Percentiles rank a stretch among this genome's conserved stretches.
Conservation (phyloP, 352 stramenopile species). For the Phytophthora fragariae region DNA sequence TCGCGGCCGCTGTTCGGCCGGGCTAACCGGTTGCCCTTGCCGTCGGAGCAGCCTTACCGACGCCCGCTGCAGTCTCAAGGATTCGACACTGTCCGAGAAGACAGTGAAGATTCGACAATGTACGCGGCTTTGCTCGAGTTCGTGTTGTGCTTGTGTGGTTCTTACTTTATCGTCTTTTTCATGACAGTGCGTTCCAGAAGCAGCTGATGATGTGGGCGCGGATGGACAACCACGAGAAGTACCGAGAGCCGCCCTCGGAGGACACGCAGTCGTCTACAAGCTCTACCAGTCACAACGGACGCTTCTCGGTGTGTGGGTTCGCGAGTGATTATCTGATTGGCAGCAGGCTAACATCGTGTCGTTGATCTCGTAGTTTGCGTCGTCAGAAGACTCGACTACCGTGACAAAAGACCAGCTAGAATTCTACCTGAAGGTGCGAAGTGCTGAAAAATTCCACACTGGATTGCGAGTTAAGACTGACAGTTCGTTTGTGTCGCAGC, state of each 20-base stretch:
- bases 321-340: background rate
- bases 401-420: constrained; percentile 87
- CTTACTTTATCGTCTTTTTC: constrained; percentile 21
- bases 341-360: background rate
- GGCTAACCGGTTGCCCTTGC: constrained; percentile 47
- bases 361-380: constrained; percentile 46
- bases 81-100: constrained; percentile 51
- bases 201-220: constrained; percentile 83
- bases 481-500: constrained; percentile 36
- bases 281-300: constrained; percentile 58
- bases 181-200: constrained; percentile 68
- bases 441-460: background rate
- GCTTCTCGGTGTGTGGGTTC: constrained; percentile 49
- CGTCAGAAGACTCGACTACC: constrained; percentile 61
- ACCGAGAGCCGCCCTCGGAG: constrained; percentile 49
- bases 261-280: constrained; percentile 71
- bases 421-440: constrained; percentile 86
- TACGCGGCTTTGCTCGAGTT: constrained; percentile 30
- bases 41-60: constrained; percentile 49
- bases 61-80: constrained; percentile 50
- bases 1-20: constrained; percentile 73
- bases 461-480: constrained; percentile 9
- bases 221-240: constrained; percentile 64
- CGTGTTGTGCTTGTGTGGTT: background rate
- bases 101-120: constrained; percentile 65